These are phyloP conservation scores for Cyberlindnera euphorbiae DNA, from an alignment of 805 yeast genomes.

Conservation along the genomic window DNA sequence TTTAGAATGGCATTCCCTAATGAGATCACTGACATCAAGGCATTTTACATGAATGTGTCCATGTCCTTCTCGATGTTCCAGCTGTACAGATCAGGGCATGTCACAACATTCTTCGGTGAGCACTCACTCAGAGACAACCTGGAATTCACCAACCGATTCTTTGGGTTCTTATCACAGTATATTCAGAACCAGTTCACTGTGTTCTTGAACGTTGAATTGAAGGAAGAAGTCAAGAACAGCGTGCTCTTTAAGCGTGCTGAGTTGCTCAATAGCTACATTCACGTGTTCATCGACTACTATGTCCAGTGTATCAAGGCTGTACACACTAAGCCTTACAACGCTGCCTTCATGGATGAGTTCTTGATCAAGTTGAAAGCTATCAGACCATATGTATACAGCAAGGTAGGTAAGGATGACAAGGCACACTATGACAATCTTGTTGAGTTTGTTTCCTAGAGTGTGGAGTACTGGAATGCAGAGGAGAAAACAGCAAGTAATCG, in stretches of 20 bases:
- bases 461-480: constrained; percentile 16
- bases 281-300: constrained; percentile 22
- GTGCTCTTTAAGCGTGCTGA: constrained; percentile 17
- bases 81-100: constrained; percentile 20
- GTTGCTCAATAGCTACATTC: constrained; percentile 18
- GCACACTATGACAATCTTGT: constrained; percentile 17
- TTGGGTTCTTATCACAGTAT: constrained; percentile 19
- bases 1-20: constrained; percentile 15
- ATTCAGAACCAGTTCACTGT: constrained; percentile 18
- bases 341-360: constrained; percentile 27
- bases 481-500: constrained; percentile 15
- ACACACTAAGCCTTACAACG: constrained; percentile 29
- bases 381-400: constrained; percentile 16
- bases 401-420: constrained; percentile 10
- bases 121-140: constrained; percentile 22
- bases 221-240: constrained; percentile 9
- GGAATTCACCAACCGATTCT: constrained; percentile 20
- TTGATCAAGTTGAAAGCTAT: constrained; percentile 18
- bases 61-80: constrained; percentile 24
- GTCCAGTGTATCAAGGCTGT: constrained; percentile 30
- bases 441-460: constrained; percentile 9
- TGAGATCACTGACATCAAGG: constrained; percentile 8
- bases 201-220: constrained; percentile 13
- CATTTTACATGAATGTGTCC: constrained; percentile 19
- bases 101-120: constrained; percentile 20